Evolutionary conservation across 805 yeast species (phyloP).

Genomic region (Candida boidinii): DNA sequence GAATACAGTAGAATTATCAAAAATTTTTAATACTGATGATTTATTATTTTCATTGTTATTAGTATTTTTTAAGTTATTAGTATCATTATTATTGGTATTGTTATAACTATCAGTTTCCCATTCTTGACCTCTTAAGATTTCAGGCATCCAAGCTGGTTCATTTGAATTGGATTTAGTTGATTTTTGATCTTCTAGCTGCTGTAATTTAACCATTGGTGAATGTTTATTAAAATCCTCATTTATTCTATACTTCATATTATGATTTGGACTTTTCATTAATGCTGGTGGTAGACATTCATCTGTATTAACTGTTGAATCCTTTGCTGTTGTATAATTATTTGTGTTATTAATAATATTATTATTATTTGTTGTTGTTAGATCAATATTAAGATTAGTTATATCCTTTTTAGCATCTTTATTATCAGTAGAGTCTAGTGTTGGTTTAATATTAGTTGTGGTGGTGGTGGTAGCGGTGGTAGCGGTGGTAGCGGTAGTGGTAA

Average conservation of each 20-base stretch:
- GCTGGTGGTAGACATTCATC: constrained; percentile 12
- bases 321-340: background rate
- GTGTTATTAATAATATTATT: background rate
- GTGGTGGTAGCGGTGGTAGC: no score
- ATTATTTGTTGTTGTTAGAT: background rate
- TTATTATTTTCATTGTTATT: no score
- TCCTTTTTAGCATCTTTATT: constrained; percentile 2
- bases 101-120: no score
- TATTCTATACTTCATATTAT: constrained; percentile 7
- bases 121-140: constrained; percentile 14
- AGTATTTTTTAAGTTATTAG: no score
- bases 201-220: no score
- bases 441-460: constrained; percentile 3
- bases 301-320: constrained; percentile 11
- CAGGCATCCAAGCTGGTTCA: constrained; percentile 17
- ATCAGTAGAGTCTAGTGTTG: constrained; percentile 5
- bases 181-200: no score
- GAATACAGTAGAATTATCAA: no score
- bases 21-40: no score
- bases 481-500: no score
- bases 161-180: constrained; percentile 1
- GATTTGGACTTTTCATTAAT: background rate
- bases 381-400: background rate
- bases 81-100: no score
- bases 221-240: constrained; percentile 11